Evolutionary conservation across 2,329 filamentous ascomycete species (phyloP).

Genomic region (Penicillium vulpinum): DNA sequence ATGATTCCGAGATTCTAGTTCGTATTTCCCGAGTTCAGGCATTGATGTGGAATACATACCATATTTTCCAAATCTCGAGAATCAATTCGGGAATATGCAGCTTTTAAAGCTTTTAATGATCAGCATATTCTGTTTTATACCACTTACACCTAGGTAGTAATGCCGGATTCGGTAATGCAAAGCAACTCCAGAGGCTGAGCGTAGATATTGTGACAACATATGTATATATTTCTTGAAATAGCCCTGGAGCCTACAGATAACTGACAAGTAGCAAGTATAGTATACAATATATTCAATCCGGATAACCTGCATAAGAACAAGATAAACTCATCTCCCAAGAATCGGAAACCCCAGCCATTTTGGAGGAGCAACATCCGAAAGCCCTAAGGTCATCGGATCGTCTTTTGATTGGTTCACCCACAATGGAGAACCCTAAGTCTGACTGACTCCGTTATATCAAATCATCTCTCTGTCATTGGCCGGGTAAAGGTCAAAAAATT

Average conservation of each 20-base stretch:
- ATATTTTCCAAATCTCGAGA: neutral
- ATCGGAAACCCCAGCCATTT: neutral
- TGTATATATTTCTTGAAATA: neutral
- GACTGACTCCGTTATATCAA: conserved; percentile 2
- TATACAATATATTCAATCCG: neutral
- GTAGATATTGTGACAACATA: neutral
- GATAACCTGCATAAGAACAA: neutral
- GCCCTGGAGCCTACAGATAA: neutral
- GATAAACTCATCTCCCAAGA: too few species aligned
- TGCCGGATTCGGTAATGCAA: neutral
- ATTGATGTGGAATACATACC: neutral
- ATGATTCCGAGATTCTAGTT: conserved; percentile 10
- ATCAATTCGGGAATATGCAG: neutral
- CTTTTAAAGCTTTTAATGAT: neutral
- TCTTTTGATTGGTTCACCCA: conserved; percentile 5
- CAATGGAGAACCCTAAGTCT: neutral
- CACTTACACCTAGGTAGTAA: neutral
- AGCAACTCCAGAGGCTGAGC: too few species aligned
- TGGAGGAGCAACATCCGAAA: neutral
- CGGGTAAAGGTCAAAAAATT: neutral
- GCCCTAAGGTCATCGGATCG: conserved; percentile 16
- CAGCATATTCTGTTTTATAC: neutral
- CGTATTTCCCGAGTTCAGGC: conserved; percentile 8
- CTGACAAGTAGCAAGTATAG: neutral
- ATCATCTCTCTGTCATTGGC: conserved; percentile 18